phyloP scores from a whole-genome alignment of 2,329 filamentous ascomycete genomes.

The Aspergillus brunneoviolaceus region DNA sequence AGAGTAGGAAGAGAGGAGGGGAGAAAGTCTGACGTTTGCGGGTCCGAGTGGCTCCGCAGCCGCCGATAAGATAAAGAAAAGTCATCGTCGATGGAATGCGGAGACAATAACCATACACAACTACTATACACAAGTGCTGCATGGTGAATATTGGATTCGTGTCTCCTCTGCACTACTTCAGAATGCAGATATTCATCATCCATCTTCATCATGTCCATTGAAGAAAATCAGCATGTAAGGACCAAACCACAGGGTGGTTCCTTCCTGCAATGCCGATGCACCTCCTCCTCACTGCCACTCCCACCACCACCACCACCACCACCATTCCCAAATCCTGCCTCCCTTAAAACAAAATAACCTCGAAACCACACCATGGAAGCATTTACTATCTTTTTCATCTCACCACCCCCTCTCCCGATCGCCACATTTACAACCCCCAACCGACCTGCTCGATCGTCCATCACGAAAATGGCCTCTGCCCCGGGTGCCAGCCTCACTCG shows the following conservation, averaged over 20 bases:
- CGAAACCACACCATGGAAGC: neutral
- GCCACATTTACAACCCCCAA: neutral
- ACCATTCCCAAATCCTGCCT: neutral
- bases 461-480: neutral
- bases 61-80: constrained; percentile 6
- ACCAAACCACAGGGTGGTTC: neutral
- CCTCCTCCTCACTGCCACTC: neutral
- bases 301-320: neutral
- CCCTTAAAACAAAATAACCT: neutral
- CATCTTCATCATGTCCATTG: neutral
- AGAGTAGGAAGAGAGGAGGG: neutral
- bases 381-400: constrained; percentile 1
- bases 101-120: neutral
- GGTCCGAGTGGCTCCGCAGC: neutral
- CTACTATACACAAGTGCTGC: too few species aligned
- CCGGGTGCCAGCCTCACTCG: constrained; percentile 9
- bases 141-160: too few species aligned
- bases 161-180: too few species aligned
- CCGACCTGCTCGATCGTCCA: neutral
- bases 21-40: neutral
- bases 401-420: neutral
- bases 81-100: neutral
- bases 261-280: neutral
- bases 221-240: neutral
- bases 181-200: too few species aligned